These are phyloP conservation scores for Ogataea angusta DNA, from an alignment of 805 yeast genomes.

Conservation along the genomic window DNA sequence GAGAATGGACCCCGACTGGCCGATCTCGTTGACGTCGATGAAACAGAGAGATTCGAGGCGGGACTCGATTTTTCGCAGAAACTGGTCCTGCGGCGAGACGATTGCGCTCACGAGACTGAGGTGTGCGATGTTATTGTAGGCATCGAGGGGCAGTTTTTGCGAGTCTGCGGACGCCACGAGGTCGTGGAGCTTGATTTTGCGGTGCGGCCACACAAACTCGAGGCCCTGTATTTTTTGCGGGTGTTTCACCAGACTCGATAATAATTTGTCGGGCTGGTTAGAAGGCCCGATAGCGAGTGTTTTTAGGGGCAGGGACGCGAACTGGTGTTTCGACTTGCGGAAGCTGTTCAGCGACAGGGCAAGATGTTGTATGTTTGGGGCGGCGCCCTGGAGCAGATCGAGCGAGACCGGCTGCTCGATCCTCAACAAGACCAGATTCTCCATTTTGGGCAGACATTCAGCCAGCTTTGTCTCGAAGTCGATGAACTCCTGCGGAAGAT, in stretches of 20 bases:
- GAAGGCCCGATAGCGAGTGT: constrained; percentile 17
- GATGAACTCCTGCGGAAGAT: constrained; percentile 28
- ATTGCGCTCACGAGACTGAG: constrained; percentile 14
- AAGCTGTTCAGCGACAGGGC: constrained; percentile 9
- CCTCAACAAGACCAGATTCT: constrained; percentile 2
- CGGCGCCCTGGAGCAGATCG: constrained; percentile 10
- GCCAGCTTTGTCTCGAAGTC: constrained; percentile 24
- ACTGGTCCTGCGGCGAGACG: constrained; percentile 5
- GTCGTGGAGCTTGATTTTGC: constrained; percentile 13
- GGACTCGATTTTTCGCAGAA: constrained; percentile 8
- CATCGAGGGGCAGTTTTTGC: constrained; percentile 1
- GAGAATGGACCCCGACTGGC: constrained; percentile 14
- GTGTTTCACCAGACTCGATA: background rate
- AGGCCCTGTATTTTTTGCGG: constrained; percentile 1
- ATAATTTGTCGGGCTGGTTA: background rate
- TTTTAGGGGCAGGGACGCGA: constrained; percentile 1
- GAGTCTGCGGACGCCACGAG: constrained; percentile 11
- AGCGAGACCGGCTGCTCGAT: constrained; percentile 15
- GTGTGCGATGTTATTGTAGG: constrained; percentile 3
- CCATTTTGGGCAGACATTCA: constrained; percentile 1
- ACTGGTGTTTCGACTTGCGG: background rate
- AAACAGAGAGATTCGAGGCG: constrained; percentile 16
- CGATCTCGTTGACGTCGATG: constrained; percentile 14
- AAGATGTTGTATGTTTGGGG: constrained; percentile 4
- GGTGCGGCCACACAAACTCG: constrained; percentile 8